These are phyloP conservation scores for Suillus luteus DNA, from an alignment of 768 basidiomycete genomes.

Conservation along the genomic window DNA sequence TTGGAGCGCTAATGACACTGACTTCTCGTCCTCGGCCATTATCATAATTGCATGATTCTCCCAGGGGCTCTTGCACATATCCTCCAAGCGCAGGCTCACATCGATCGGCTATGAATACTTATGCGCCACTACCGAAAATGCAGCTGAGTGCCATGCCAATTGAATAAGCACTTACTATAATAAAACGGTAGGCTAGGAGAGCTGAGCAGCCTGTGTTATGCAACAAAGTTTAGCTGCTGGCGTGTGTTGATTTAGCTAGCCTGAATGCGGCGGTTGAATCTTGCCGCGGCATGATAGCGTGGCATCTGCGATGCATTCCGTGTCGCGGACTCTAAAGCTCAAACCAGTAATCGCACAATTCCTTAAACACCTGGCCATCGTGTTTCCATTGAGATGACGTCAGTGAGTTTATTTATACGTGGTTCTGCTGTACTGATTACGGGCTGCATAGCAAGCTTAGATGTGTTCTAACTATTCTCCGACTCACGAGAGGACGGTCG, in stretches of 20 bases:
- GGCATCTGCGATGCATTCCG: too few species aligned
- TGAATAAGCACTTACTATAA: neutral
- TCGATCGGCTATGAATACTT: neutral
- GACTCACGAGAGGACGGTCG: neutral
- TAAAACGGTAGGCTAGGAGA: neutral
- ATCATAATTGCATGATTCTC: neutral
- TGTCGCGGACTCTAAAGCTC: too few species aligned
- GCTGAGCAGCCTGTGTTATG: neutral
- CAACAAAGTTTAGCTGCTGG: neutral
- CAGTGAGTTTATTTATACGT: neutral
- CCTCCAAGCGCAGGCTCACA: neutral
- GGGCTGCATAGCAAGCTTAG: neutral
- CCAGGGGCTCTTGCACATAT: neutral
- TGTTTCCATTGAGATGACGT: neutral
- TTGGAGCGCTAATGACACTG: slow-evolving; percentile 62
- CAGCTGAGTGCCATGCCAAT: neutral
- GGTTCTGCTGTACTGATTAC: neutral
- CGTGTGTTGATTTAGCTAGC: neutral
- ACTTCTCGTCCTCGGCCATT: neutral
- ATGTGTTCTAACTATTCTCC: neutral
- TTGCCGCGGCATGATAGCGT: neutral
- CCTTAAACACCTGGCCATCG: neutral
- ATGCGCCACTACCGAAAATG: neutral
- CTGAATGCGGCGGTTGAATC: too few species aligned
- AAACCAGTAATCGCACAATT: neutral